Conservation (phyloP, 2,329 filamentous ascomycete species). For the Ceratocystis diversiconidia region DNA sequence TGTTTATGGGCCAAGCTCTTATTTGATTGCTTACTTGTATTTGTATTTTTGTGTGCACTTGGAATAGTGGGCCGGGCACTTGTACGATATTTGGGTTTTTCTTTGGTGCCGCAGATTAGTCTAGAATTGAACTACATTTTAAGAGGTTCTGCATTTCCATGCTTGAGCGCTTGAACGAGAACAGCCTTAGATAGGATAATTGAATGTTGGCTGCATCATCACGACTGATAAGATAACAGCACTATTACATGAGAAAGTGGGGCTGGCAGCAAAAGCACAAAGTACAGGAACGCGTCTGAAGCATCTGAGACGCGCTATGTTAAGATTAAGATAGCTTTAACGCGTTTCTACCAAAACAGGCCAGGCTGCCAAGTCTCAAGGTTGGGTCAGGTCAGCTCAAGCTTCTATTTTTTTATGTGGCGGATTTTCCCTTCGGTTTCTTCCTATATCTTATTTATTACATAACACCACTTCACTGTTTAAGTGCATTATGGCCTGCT, state of each 20-base stretch:
- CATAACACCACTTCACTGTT: background rate
- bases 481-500: no score
- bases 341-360: slow-evolving; percentile 14
- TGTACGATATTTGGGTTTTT: background rate
- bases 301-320: background rate
- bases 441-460: background rate
- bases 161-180: no score
- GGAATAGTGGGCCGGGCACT: background rate
- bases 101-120: no score
- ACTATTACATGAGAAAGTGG: background rate
- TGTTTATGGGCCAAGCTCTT: slow-evolving; percentile 68
- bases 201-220: background rate
- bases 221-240: background rate
- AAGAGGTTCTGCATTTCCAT: no score
- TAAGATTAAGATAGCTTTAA: slow-evolving; percentile 11
- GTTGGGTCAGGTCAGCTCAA: background rate
- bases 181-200: background rate
- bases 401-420: background rate
- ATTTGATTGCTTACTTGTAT: slow-evolving; percentile 34
- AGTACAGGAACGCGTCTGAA: background rate
- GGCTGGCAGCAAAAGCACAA: background rate
- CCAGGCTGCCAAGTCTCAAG: background rate
- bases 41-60: background rate
- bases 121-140: no score
- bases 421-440: background rate